Conservation (phyloP, 2,329 filamentous ascomycete genomes). For the Aspergillus jensenii region DNA sequence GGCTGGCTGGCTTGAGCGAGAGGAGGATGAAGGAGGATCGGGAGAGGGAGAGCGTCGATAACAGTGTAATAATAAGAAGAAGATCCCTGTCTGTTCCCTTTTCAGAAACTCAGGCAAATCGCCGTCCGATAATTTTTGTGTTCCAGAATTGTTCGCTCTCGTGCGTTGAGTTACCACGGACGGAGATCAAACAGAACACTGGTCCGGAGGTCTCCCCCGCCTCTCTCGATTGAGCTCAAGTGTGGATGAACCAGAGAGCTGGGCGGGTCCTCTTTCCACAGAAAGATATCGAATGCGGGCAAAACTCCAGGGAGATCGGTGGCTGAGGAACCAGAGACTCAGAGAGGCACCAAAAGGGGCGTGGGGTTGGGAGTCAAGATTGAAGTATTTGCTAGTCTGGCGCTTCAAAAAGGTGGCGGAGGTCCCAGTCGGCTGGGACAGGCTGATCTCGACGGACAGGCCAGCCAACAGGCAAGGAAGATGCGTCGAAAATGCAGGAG, state of each 20-base stretch:
- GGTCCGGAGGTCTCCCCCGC: conserved; percentile 16
- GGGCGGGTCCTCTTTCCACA: background rate
- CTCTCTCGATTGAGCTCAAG: conserved; percentile 3
- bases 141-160: conserved; percentile 9
- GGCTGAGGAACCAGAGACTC: background rate
- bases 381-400: conserved; percentile 1
- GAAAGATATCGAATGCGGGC: background rate
- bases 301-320: background rate
- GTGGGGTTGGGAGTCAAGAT: background rate
- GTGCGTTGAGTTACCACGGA: conserved; percentile 17
- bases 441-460: background rate
- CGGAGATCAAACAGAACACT: conserved; percentile 15
- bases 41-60: background rate
- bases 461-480: background rate
- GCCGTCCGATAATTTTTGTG: background rate
- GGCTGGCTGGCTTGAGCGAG: background rate
- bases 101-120: background rate
- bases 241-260: background rate
- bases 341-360: background rate
- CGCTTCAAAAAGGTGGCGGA: background rate
- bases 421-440: conserved; percentile 3
- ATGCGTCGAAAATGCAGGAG: background rate
- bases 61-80: conserved; percentile 1
- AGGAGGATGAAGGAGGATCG: conserved; percentile 1
- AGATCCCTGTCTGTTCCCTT: conserved; percentile 2